Evolutionary conservation across 495 filamentous ascomycete genomes (phyloP), one percentile per base, ranked within the genome.

Genomic region (Hypoxylon lienhwacheense): DNA sequence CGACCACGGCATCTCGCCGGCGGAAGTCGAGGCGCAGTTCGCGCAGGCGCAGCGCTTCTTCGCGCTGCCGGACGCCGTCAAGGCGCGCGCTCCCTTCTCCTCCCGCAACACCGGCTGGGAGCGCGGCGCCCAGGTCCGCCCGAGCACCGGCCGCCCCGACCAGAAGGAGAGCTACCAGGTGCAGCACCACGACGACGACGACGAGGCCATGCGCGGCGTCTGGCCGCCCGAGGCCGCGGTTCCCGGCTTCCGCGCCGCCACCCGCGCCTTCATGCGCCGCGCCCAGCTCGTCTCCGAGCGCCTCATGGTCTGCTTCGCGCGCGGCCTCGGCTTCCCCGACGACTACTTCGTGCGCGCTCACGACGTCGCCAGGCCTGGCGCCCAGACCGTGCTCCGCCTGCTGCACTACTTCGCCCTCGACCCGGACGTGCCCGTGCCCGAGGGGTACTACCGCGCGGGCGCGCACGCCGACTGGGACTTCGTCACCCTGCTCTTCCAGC

Each of bases 391-490:
- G 6, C 68, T 83, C 37, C 70, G 84, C 0, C 66, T 85, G 20
- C 69, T 87, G 29, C 83, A 85, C 54, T 87, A 87, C 46, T 72
- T 68, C 42, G 63, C 26, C 15, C 40, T 72, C 11, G 69, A 73
- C 48, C 43, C 55, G 2, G 14, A 0, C 1, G 44, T 22, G n/a
- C 68, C 65, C 7, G 57, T 67, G 4, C 65, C 79, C 0, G 68
- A 77, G 5, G 76, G 67, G 5, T 83, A 83, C 64, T 78, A 80
- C 65, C 77, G 84, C 25, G 82, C 83, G 2, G 84, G 85, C 37
- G 79, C 83, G 43, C 84, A 87, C 64, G 78, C 81, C 0, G 84
- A 86, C 58, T 85, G 78, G 75, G 82, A 78, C 49, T 81, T 81
- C 59, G 56, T 86, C 17, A 85, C 84, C 5, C 65, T 87, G 50